Base-by-base conservation (phyloP, 805 yeast species). In the Starmerella lactis-condensi region DNA sequence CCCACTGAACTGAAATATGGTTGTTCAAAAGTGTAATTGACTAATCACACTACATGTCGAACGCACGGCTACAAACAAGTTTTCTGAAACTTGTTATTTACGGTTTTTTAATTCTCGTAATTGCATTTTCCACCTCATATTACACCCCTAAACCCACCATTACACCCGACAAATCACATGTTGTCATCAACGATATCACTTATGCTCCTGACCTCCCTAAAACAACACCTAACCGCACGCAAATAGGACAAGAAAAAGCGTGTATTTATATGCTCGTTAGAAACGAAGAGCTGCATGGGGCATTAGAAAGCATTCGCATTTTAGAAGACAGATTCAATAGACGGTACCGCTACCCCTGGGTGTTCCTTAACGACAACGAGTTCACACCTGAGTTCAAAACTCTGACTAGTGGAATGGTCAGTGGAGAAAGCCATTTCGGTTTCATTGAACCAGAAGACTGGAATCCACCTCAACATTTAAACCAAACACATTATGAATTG, bases 281-380 rank as follows among this genome's bases (percentile, higher is more conserved):
- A 33, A 82, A 82, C 50, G 61, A 65, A 56, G 95, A 82, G 51
- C 52, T 82, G 8, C 60, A 64, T 8, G 82, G 75, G 1, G 93
- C 89, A 0, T 52, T 82, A 27, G 49, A 54, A 26, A 68, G 92
- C 14, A 81, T 82, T 67, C 62, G 93, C 45, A 68, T 76, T 62
- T 66, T 83, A 33, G 95, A 85, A 56, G 95, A 82, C 53, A 63
- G 94, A 40, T 85, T 89, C 63, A 85, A 85, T 60, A 51, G 57
- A 12, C 64, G 76, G 29, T 83, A 58, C 57, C 64, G 76, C 40
- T 85, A 85, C 50, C 95, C 91, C 45, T 85, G 96, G 95, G 89
- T 82, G 17, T 89, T 85, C 53, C 62, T 85, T 45, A 85, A 85
- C 53, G 94, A 85, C 51, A 81, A 72, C 35, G 74, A 65, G 29